These are phyloP conservation scores for Entomophthora muscae DNA, from an alignment of 371 early-diverging fungal genomes.

Conservation along the genomic window DNA sequence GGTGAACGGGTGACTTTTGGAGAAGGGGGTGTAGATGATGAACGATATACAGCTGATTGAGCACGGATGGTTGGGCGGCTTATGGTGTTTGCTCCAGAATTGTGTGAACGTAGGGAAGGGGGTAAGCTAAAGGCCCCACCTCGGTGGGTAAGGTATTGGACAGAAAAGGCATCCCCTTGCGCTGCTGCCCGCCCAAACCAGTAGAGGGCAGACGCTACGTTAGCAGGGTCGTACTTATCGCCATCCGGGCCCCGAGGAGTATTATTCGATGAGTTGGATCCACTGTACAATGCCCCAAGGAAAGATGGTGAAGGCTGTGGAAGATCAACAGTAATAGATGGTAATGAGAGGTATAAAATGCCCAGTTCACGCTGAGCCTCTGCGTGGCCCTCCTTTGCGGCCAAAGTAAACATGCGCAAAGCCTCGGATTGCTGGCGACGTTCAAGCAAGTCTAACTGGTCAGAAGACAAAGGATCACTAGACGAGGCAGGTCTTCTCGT, in stretches of 20 bases:
- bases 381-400: constrained; percentile 20
- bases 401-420: constrained; percentile 21
- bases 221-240: constrained; percentile 21
- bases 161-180: constrained; percentile 21
- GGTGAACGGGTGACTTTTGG: not conserved
- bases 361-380: constrained; percentile 21
- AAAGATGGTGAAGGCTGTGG: constrained; percentile 2
- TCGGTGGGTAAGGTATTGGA: constrained; percentile 19
- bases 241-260: constrained; percentile 1
- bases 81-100: not conserved
- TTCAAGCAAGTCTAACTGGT: constrained; percentile 14
- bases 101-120: not conserved
- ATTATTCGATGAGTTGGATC: not conserved
- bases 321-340: constrained; percentile 15
- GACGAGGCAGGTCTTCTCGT: not conserved
- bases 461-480: not conserved
- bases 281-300: not conserved
- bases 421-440: constrained; percentile 18
- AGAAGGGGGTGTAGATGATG: not conserved
- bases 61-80: not conserved
- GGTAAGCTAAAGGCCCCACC: constrained; percentile 10
- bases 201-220: constrained; percentile 21
- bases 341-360: constrained; percentile 22
- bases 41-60: not conserved
- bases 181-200: constrained; percentile 22